phyloP scores from a whole-genome alignment of 1,284 basidiomycete species.

The Cryptococcus sp. region DNA sequence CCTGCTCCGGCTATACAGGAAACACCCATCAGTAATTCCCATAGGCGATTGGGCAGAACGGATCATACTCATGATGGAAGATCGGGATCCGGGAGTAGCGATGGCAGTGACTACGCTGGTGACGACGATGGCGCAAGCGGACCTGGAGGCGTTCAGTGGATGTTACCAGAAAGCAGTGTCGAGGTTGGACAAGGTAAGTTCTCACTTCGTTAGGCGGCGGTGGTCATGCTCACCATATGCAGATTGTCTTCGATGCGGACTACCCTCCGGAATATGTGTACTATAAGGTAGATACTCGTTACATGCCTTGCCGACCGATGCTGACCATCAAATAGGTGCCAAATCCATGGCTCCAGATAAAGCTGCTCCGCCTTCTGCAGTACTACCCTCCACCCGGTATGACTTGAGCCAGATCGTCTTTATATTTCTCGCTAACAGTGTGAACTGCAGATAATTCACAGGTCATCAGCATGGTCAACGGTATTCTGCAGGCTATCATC shows the following conservation, averaged over 20 bases:
- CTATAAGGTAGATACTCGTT: conserved; percentile 60
- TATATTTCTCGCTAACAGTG: neutral
- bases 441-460: conserved; percentile 73
- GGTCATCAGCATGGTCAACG: conserved; percentile 72
- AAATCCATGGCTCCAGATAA: conserved; percentile 97
- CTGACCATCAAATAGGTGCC: conserved; percentile 61
- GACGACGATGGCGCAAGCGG: conserved; percentile 92
- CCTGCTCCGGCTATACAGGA: conserved; percentile 86
- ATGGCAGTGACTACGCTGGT: conserved; percentile 90
- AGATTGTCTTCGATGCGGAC: conserved; percentile 90
- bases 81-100: conserved; percentile 89
- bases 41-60: conserved; percentile 93
- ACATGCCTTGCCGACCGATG: neutral
- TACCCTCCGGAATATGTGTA: conserved; percentile 88
- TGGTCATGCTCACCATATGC: conserved; percentile 2
- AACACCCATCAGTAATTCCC: conserved; percentile 91
- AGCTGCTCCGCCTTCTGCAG: conserved; percentile 87
- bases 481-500: conserved; percentile 87
- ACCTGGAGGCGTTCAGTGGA: conserved; percentile 82
- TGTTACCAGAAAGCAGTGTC: conserved; percentile 95
- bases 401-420: conserved; percentile 19
- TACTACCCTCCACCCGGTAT: conserved; percentile 91
- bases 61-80: conserved; percentile 93
- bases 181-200: conserved; percentile 74
- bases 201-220: neutral